Evolutionary conservation across 306 rosid species (phyloP).

Genomic region (Quercus robur): DNA sequence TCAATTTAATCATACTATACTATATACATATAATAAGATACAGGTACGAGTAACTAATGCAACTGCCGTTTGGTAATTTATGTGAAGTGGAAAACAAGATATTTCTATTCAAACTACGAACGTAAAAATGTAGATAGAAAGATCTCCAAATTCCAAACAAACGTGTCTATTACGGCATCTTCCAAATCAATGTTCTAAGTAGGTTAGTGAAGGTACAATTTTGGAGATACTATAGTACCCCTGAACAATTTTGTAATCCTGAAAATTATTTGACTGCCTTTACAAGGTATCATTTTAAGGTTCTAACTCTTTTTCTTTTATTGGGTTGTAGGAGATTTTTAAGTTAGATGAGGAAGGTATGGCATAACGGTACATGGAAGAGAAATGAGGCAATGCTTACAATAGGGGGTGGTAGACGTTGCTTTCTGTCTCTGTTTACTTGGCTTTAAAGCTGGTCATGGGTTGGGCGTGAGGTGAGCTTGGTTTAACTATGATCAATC

Average conservation of each 20-base stretch:
- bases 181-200: background rate
- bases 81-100: background rate
- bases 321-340: too few species aligned
- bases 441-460: conserved; percentile 61
- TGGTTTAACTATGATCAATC: background rate
- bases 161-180: too few species aligned
- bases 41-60: background rate
- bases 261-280: too few species aligned
- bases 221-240: too few species aligned
- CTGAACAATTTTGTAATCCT: too few species aligned
- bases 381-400: conserved; percentile 1
- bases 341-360: background rate
- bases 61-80: background rate
- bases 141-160: too few species aligned
- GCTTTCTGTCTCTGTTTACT: conserved; percentile 38
- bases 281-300: background rate
- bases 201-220: background rate
- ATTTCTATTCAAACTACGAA: background rate
- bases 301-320: background rate
- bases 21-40: too few species aligned
- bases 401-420: conserved; percentile 13
- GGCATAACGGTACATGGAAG: conserved; percentile 14
- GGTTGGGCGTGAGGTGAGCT: conserved; percentile 21
- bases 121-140: background rate
- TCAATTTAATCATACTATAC: background rate